These are phyloP conservation scores for Larix kaempferi DNA, from an alignment of 75 land plant genomes.

Conservation along the genomic window DNA sequence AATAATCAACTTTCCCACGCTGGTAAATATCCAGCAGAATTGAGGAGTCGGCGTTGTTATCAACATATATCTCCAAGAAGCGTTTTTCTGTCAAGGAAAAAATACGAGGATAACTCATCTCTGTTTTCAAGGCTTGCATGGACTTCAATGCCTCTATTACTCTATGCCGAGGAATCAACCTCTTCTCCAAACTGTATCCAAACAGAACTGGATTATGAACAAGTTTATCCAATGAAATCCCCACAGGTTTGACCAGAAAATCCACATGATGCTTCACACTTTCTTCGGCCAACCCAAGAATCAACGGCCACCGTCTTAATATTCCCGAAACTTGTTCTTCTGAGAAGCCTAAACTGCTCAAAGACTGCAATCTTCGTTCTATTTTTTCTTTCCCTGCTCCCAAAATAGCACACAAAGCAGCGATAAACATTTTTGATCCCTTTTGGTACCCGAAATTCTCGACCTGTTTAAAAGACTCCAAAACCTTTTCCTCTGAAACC, in stretches of 20 bases:
- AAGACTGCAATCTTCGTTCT: slow-evolving; percentile 8
- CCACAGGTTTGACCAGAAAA: slow-evolving; percentile 11
- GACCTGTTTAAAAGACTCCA: background rate
- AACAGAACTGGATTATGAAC: background rate
- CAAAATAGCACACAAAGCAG: background rate
- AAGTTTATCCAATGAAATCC: background rate
- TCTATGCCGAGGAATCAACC: slow-evolving; percentile 20
- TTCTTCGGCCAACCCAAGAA: slow-evolving; percentile 10
- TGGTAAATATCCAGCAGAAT: background rate
- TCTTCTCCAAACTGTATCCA: slow-evolving; percentile 11
- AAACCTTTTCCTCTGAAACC: background rate
- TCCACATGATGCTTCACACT: slow-evolving; percentile 14
- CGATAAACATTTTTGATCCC: background rate
- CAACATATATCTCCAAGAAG: slow-evolving; percentile 17
- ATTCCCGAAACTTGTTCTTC: slow-evolving; percentile 16
- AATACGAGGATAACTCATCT: background rate
- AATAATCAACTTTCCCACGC: no score
- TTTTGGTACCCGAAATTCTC: background rate
- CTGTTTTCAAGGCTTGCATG: slow-evolving; percentile 11
- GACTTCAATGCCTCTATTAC: slow-evolving; percentile 18
- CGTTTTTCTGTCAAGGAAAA: slow-evolving; percentile 9
- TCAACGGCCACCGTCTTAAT: slow-evolving; percentile 9
- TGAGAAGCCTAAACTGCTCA: slow-evolving; percentile 16
- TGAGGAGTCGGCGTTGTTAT: background rate
- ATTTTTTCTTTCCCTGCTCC: background rate